Evolutionary conservation across 2,329 filamentous ascomycete genomes (phyloP).

Genomic region (Fonsecaea nubica): DNA sequence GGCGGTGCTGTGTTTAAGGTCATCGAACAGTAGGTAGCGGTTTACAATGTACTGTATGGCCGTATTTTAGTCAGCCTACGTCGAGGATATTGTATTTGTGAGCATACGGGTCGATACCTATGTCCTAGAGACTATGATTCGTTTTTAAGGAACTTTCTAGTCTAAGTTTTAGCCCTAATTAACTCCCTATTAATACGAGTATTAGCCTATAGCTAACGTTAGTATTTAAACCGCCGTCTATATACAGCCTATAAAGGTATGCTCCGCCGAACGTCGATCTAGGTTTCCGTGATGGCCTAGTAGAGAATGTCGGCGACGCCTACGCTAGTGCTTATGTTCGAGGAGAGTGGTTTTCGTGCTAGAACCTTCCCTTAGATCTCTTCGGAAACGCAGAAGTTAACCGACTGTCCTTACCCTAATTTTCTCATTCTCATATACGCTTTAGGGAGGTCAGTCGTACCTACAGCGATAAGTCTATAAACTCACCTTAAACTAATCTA

Average conservation of each 20-base stretch:
- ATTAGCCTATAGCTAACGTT: constrained; percentile 36
- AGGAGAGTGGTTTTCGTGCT: background rate
- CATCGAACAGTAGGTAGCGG: background rate
- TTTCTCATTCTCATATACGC: constrained; percentile 11
- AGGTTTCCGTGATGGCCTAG: constrained; percentile 67
- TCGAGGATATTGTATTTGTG: background rate
- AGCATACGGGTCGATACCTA: constrained; percentile 8
- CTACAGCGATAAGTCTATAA: too few species aligned
- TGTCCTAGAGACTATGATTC: background rate
- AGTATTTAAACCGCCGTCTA: constrained; percentile 58
- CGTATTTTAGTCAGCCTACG: background rate
- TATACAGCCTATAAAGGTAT: constrained; percentile 69
- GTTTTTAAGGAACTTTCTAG: background rate
- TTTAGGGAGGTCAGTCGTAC: background rate
- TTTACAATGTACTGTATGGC: background rate
- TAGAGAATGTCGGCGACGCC: constrained; percentile 61
- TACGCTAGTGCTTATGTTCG: constrained; percentile 44
- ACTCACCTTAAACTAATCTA: background rate
- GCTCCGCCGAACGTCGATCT: constrained; percentile 54
- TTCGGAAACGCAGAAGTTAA: constrained; percentile 4
- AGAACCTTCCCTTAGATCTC: background rate
- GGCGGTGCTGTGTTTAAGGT: background rate
- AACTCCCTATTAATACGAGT: background rate
- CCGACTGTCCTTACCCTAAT: constrained; percentile 1
- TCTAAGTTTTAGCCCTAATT: background rate